Base-by-base conservation (phyloP, 148 eudicot genomes). In the Linanthus parryae region DNA sequence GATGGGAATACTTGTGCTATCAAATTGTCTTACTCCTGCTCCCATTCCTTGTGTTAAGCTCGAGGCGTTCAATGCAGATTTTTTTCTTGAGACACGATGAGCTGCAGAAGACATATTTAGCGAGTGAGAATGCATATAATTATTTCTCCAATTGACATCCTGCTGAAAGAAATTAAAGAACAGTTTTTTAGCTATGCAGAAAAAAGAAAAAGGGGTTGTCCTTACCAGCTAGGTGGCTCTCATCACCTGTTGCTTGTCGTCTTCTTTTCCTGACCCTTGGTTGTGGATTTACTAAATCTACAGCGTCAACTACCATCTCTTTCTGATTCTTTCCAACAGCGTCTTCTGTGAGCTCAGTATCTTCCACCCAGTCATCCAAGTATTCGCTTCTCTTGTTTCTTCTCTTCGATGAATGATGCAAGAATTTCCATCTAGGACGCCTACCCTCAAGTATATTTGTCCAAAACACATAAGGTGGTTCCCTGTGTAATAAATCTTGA, bases 401-500 rank as follows among this genome's bases (percentile, higher is more conserved):
- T 46, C 55, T 56, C 1, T 41, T 21, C 3, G 52, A 38, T 43
- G 54, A 42, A 39, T 37, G 40, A 19, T 67, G 23, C 45, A 54
- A 52, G 20, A 61, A 57, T 43, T 57, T 62, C 75, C 68, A 70
- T 29, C 45, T 54, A 15, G 59, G 76, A 38, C 36, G 15, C 36
- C 64, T 66, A 30, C 63, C 70, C 50, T 67, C 19, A 31, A 75
- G 59, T 43, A 75, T 31, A 20, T 70, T 66, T 23, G 15, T 56
- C 76, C 80, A 75, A 46, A 70, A 67, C 14, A 49, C 48, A 18
- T 24, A 31, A 1, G 59, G 34, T 17, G 66, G 42, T 41, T 57
- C 57, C 13, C 43, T 58, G 3, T 36, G 56, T 30, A 58, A 13
- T 30, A 48, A 34, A 18, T 28, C 36, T 39, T 65, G 34, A 8